Evolutionary conservation across 352 stramenopile genomes (phyloP), one percentile per base, ranked within the genome.

Genomic region (Globisporangium nagaii): DNA sequence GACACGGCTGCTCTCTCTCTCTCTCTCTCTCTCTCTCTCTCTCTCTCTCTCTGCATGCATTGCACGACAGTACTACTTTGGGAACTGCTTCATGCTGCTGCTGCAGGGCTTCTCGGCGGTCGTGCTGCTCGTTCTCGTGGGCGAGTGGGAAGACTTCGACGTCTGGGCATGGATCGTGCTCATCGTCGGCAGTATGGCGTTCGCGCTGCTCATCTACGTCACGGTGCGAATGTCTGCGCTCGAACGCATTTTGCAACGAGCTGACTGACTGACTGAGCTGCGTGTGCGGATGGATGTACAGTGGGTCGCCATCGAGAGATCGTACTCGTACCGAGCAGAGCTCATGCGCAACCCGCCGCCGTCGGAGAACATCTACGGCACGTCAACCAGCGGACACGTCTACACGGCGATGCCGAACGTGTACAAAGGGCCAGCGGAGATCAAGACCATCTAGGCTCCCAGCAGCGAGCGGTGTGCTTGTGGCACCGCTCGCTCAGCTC

Each of bases 371-470:
- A 71, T 91, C 30, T 91, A 91, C 53, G 72, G 71, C 39, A 60
- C 43, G 15, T 74, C 65, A 28, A 58, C 71, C n/a, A 67, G 40
- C 17, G 69, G 72, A 35, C 70, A 74, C 15, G 71, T 86, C 10
- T 91, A 91, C 68, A 87, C 76, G 13, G 67, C 81, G 20, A 84
- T 91, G 74, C 60, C 66, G 13, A 65, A 58, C 20, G 66, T 58
- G 9, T 82, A 86, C 70, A 76, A 68, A 24, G 76, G 67, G 3
- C 76, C 76, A 2, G 57, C 70, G 0, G 72, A 85, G 58, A 72
- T 88, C 66, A 91, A 91, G 58, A 87, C 80, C 36, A 91, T 91
- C 60, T 91, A 71, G n/a, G n/a, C n/a, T n/a, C n/a, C n/a, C n/a
- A n/a, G n/a, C n/a, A n/a, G n/a, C n/a, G n/a, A n/a, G n/a, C n/a